Evolutionary conservation across 805 yeast species (phyloP), one percentile per base, ranked within the genome.

Genomic region (Yueomyces sinensis): DNA sequence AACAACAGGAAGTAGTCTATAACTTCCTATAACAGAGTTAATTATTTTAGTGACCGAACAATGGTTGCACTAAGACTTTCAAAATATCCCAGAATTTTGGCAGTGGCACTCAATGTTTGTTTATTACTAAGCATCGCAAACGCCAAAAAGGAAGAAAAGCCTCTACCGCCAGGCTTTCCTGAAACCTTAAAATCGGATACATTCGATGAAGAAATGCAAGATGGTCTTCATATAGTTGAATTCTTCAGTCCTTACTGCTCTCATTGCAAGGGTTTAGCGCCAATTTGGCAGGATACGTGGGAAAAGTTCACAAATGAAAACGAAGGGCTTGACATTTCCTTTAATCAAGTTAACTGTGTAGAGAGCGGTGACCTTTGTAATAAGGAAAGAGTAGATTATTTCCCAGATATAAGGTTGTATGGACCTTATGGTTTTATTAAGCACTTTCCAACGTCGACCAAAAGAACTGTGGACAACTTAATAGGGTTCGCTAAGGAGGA

Each of bases 171-270:
- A 27, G 44, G 37, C 19, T 48, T 62, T 31, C 91, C 89, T 0
- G 64, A 57, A 3, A 61, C 66, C 2, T 52, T 82, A 31, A 71
- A 65, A 0, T 42, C 52, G 3, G 65, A 58, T 1, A 65, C 61
- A 16, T 83, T 81, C 48, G 74, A 72, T 35, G 39, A 53, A 11
- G 58, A 61, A 27, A 49, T 73, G n/a, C 50, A 62, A 15, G 57
- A 64, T 9, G 79, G 79, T 3, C 58, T 76, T 16, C 78, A 86
- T 47, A 66, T 89, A 49, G 76, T 89, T 24, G 95, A 89, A 58
- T 87, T 84, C 58, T 91, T 59, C 52, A 83, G 95, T 23, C 98
- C 98, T 0, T 77, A 77, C 48, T 91, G 98, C 54, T 54, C 62
- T 6, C 97, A 89, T 57, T 91, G 98, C 59, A 68, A 62, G 41